These are phyloP conservation scores for Cryphonectria naterciae DNA, from an alignment of 2,329 filamentous ascomycete genomes.

Conservation along the genomic window DNA sequence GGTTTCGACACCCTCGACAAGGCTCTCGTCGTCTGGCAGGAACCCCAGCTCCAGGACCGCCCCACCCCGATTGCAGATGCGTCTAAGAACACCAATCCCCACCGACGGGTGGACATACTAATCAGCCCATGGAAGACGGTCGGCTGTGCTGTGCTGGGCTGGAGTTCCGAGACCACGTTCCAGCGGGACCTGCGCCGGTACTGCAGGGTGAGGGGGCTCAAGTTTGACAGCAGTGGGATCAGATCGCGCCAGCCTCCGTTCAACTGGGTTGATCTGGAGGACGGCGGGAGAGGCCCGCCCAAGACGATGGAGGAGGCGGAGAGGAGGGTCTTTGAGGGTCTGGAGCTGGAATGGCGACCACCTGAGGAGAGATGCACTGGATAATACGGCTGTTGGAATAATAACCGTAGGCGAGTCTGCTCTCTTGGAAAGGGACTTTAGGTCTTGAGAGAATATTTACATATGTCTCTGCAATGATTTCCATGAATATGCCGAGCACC, in stretches of 20 bases:
- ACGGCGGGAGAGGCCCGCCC: slow-evolving; percentile 51
- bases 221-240: slow-evolving; percentile 91
- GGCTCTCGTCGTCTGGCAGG: slow-evolving; percentile 89
- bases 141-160: slow-evolving; percentile 86
- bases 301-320: slow-evolving; percentile 75
- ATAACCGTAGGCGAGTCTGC: neutral
- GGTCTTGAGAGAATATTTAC: no score
- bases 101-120: slow-evolving; percentile 90
- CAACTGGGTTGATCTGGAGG: slow-evolving; percentile 75
- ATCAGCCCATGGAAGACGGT: slow-evolving; percentile 85
- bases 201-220: slow-evolving; percentile 74
- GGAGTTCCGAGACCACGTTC: slow-evolving; percentile 89
- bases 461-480: neutral
- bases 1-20: slow-evolving; percentile 92
- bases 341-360: slow-evolving; percentile 70
- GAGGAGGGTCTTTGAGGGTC: slow-evolving; percentile 75
- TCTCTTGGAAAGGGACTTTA: neutral
- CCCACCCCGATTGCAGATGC: slow-evolving; percentile 38
- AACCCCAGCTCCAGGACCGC: slow-evolving; percentile 52
- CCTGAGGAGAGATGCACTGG: slow-evolving; percentile 72
- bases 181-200: slow-evolving; percentile 83
- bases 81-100: slow-evolving; percentile 70
- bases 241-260: slow-evolving; percentile 55
- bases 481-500: no score
- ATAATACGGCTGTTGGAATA: slow-evolving; percentile 41